Conservation (phyloP, 257 asterid species). For the Scutellaria galericulata region DNA sequence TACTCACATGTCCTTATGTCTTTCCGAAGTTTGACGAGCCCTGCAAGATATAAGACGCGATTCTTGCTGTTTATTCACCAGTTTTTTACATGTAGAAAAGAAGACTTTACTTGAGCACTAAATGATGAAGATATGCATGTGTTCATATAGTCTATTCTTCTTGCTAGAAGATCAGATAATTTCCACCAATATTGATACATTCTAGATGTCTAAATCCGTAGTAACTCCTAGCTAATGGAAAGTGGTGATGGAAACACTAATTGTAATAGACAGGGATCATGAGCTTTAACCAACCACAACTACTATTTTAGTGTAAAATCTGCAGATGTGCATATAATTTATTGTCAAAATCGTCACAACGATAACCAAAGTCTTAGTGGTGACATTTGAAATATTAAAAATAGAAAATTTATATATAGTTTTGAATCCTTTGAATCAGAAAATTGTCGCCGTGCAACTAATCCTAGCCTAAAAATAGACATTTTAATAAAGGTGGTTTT, state of each 20-base stretch:
- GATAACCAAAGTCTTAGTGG: background rate
- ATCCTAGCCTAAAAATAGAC: too few relatives aligned
- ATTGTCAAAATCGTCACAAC: background rate
- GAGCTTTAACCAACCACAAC: background rate
- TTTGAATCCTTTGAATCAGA: too few relatives aligned
- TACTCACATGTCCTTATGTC: slow-evolving; percentile 63
- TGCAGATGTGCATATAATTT: background rate
- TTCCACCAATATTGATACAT: background rate
- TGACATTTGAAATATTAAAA: background rate
- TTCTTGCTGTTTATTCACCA: background rate
- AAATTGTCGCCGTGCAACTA: too few relatives aligned
- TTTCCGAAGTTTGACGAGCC: slow-evolving; percentile 46
- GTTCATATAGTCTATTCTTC: too few relatives aligned
- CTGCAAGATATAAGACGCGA: slow-evolving; percentile 29
- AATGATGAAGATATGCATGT: too few relatives aligned
- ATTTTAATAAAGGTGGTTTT: too few relatives aligned
- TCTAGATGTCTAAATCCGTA: background rate
- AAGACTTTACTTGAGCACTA: background rate
- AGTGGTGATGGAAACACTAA: background rate
- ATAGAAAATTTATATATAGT: background rate
- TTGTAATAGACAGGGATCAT: background rate
- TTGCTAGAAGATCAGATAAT: too few relatives aligned
- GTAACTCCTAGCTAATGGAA: background rate
- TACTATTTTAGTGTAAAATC: background rate
- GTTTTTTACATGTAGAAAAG: background rate